These are phyloP conservation scores for Rhodotorula sp. DNA, from an alignment of 1,284 basidiomycete genomes.

Conservation along the genomic window DNA sequence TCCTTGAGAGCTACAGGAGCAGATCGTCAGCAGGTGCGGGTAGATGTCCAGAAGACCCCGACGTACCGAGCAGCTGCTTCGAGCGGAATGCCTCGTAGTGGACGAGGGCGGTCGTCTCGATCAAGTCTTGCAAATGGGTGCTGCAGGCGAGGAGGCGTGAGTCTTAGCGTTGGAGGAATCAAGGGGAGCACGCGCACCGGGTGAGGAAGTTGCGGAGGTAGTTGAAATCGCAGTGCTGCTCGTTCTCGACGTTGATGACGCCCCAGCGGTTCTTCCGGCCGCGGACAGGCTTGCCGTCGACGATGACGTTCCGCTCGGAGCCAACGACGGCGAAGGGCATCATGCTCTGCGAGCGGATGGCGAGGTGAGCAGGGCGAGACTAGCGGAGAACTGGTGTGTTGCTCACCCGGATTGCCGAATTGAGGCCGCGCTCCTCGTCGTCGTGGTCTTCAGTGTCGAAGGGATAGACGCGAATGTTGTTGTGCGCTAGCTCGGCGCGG, in stretches of 20 bases:
- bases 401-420: slow-evolving; percentile 82
- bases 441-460: slow-evolving; percentile 97
- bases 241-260: slow-evolving; percentile 95
- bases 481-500: slow-evolving; percentile 84
- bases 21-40: background rate
- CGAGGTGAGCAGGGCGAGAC: background rate
- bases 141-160: slow-evolving; percentile 50
- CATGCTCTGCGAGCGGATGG: slow-evolving; percentile 61
- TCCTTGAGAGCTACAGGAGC: slow-evolving; percentile 69
- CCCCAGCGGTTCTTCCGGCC: slow-evolving; percentile 98
- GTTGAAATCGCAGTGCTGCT: slow-evolving; percentile 96
- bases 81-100: slow-evolving; percentile 99
- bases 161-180: background rate
- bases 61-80: slow-evolving; percentile 75
- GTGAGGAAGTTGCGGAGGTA: slow-evolving; percentile 96
- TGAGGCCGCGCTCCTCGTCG: slow-evolving; percentile 82
- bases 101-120: slow-evolving; percentile 97
- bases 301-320: slow-evolving; percentile 87
- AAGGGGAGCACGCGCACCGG: slow-evolving; percentile 56
- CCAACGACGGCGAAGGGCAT: slow-evolving; percentile 97
- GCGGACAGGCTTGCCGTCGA: slow-evolving; percentile 91
- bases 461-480: slow-evolving; percentile 93
- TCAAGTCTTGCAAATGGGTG: slow-evolving; percentile 95
- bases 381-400: background rate
- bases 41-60: background rate